Evolutionary conservation across 805 yeast genomes (phyloP), one percentile per base, ranked within the genome.

Genomic region (Candida quercuum): DNA sequence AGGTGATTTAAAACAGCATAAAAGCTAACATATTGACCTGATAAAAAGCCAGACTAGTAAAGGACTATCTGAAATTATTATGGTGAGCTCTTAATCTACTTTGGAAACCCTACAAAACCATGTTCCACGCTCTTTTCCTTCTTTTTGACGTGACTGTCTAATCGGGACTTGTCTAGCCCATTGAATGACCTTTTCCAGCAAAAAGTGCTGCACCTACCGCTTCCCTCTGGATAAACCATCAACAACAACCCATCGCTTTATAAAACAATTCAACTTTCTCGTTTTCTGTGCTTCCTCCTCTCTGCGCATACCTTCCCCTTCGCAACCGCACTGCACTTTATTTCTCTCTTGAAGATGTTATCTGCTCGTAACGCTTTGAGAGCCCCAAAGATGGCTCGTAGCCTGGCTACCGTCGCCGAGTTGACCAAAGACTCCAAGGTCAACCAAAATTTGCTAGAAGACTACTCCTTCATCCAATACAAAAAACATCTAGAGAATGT

Each of bases 401-500:
- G 69, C 40, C 49, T 67, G 38, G 70, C 72, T 38, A 60, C 71
- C 25, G 64, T 59, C 36, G 48, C 69, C 40, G 49, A 48, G 28
- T 48, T 75, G 52, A 66, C 75, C 45, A 67, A 71, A 50, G 89
- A 84, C 64, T 81, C 88, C 45, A 79, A 81, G 66, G 93, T 84
- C 40, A 66, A 71, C 64, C 87, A 81, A 70, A 86, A 85, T 72
- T 73, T 81, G 68, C 71, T 84, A 64, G 95, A 85, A 71, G 72
- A 77, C 59, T 78, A 76, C 66, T 85, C 91, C 38, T 89, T 78
- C 75, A 85, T 91, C 64, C 82, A 87, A 65, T 91, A 91, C 78
- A 88, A 88, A 73, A 75, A 86, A 64, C 86, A 89, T 59, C 67
- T 86, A 53, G 95, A 88, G 70, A 87, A 85, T 60, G 81, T 93